Percentiles rank a stretch among this genome's conserved stretches.
Conservation (phyloP, 306 rosid species). For the Elaeagnus macrophylla region DNA sequence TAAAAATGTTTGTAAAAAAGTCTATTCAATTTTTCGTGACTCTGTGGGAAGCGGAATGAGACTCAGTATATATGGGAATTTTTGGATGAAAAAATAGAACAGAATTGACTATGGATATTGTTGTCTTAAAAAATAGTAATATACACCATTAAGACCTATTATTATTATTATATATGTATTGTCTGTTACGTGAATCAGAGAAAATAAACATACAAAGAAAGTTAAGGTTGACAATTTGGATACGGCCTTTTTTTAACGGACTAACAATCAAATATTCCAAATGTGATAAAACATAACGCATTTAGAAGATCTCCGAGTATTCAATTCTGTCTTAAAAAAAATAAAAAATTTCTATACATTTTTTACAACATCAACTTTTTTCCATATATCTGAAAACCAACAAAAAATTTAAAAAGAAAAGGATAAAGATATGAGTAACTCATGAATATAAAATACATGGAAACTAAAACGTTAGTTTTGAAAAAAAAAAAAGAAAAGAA, state of each 20-base stretch:
- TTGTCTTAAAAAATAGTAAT: not conserved
- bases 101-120: conserved; percentile 4
- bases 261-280: conserved; percentile 2
- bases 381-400: not conserved
- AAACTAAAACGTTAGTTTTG: too few species aligned
- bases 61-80: not conserved
- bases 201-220: conserved; percentile 3
- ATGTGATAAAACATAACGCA: conserved; percentile 9
- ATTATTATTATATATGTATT: not conserved
- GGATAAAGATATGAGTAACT: too few species aligned
- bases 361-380: not conserved
- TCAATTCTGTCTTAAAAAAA: conserved; percentile 17
- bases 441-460: not conserved
- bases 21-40: too few species aligned
- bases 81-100: not conserved
- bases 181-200: conserved; percentile 8
- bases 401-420: too few species aligned
- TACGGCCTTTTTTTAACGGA: conserved; percentile 22
- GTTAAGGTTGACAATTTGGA: conserved; percentile 22
- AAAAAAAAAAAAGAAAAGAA: not conserved
- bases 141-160: too few species aligned
- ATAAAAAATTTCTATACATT: not conserved
- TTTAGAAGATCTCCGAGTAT: conserved; percentile 53
- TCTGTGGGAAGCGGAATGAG: not conserved
- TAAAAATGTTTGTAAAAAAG: not conserved